Evolutionary conservation across 148 eudicot genomes (phyloP), one percentile per base, ranked within the genome.

Genomic region (Hydrangea macrophylla): DNA sequence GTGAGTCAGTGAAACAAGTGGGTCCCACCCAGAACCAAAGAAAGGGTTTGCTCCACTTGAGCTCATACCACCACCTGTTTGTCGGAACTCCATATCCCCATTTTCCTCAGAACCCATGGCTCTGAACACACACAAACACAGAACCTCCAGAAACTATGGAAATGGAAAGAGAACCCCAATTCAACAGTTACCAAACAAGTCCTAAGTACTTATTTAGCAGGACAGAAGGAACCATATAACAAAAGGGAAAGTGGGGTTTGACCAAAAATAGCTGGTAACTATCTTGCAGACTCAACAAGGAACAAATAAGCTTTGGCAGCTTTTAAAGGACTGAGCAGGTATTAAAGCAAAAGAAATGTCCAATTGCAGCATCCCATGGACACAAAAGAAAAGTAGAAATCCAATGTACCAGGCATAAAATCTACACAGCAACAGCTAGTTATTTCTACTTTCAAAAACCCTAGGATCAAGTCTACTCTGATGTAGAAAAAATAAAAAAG

Each of bases 231-330:
- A 60, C 17, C 69, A 79, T 59, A 65, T 7, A 74, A 61, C 58
- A 67, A 81, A 78, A 75, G 80, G 75, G 65, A 79, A 82, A 78
- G 80, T 70, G 80, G 71, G n/a, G 81, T 80, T 88, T 90, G 89
- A 84, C 94, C 84, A 82, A 88, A 81, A 74, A 64, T 68, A 73
- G 77, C 54, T 72, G 68, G 78, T 75, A 71, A 79, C 80, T 82
- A 75, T 82, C 92, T 90, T 88, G 92, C 89, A 87, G 77, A 80
- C 89, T 78, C 77, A 83, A 89, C 93, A 88, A 90, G 96, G 89
- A 81, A 89, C 90, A 88, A 87, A 42, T 78, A 65, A 58, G 82
- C 70, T 73, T 68, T 82, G 80, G 92, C 93, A 92, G 96, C 98
- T 92, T 92, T n/a, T 91, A 81, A 79, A 82, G 81, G 55, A 78